Conservation (phyloP, 2,329 filamentous ascomycete species). For the Penicillium sp. region DNA sequence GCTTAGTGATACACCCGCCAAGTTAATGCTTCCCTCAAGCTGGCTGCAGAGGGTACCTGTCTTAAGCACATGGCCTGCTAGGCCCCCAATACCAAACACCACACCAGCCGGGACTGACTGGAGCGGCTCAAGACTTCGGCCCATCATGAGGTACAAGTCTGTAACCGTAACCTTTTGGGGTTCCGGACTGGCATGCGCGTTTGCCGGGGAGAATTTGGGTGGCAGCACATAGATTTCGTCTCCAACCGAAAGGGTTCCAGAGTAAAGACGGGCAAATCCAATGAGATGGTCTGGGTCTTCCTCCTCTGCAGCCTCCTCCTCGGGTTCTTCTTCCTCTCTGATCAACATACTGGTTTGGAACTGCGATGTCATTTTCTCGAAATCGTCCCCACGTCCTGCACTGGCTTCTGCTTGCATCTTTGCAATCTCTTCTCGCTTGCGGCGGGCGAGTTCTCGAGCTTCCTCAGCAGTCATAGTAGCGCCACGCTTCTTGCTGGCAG, state of each 20-base stretch:
- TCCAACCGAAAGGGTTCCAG: constrained; percentile 83
- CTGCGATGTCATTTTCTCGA: constrained; percentile 60
- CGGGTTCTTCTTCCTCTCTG: constrained; percentile 49
- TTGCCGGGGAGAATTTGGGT: constrained; percentile 86
- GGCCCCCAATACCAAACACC: constrained; percentile 89
- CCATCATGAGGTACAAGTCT: constrained; percentile 94
- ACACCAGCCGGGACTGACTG: constrained; percentile 87
- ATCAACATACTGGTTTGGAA: constrained; percentile 62
- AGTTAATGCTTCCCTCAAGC: constrained; percentile 80
- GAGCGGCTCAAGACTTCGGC: constrained; percentile 79
- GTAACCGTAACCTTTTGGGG: constrained; percentile 83
- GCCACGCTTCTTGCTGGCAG: constrained; percentile 74
- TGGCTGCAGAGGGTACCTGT: constrained; percentile 91
- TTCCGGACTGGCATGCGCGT: constrained; percentile 69
- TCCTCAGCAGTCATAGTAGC: constrained; percentile 80
- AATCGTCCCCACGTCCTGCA: constrained; percentile 46
- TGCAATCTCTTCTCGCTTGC: constrained; percentile 86
- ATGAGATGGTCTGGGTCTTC: constrained; percentile 84
- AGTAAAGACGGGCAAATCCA: constrained; percentile 92
- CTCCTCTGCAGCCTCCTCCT: constrained; percentile 55
- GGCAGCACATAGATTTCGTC: constrained; percentile 88
- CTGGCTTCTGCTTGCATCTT: constrained; percentile 67
- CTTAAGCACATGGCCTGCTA: constrained; percentile 93
- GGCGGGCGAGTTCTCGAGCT: constrained; percentile 80
- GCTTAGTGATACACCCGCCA: constrained; percentile 79